Evolutionary conservation across 495 filamentous ascomycete species (phyloP), one percentile per base, ranked within the genome.

Genomic region (Darksidea phi): DNA sequence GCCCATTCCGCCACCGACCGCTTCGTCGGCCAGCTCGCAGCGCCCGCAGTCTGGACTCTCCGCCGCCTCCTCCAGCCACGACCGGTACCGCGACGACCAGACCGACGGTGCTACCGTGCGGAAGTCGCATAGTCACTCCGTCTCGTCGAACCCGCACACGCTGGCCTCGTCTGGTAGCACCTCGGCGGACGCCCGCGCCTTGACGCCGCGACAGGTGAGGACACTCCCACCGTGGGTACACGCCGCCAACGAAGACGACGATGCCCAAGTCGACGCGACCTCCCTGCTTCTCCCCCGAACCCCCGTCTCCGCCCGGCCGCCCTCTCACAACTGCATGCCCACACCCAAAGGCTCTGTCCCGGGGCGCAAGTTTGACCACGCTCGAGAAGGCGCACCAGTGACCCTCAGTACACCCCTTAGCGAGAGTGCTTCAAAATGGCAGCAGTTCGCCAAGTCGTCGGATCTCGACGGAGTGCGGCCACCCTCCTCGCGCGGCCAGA

Each of bases 361-460:
- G 3, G 70, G 67, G 24, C 64, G 67, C 51, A 52, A 54, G 11
- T 67, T 68, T 42, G 70, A 73, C 53, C 52, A 70, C 36, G 63
- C 56, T 15, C 41, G 69, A 24, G 67, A 71, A 54, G 58, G 54
- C 42, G 67, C 38, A 48, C 63, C 72, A 43, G 63, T 61, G 37
- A 67, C 61, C 56, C 61, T 67, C 60, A 50, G 64, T 66, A 25
- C 37, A 12, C 60, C 64, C 12, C 34, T 66, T 36, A 68, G 54
- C 18, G 67, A 71, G 43, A 74, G 76, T 25, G 79, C 81, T 48
- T 86, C 83, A 17, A 81, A 82, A 47, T 88, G 86, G 86, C 77
- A 75, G 47, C 74, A 77, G 17, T 88, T 87, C 66, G 80, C 78
- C 52, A 77, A 77, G 26, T 71, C 77, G 1, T 80, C 84, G 21